phyloP scores from a whole-genome alignment of 345 rosid genomes.

The Rhodamnia argentea region DNA sequence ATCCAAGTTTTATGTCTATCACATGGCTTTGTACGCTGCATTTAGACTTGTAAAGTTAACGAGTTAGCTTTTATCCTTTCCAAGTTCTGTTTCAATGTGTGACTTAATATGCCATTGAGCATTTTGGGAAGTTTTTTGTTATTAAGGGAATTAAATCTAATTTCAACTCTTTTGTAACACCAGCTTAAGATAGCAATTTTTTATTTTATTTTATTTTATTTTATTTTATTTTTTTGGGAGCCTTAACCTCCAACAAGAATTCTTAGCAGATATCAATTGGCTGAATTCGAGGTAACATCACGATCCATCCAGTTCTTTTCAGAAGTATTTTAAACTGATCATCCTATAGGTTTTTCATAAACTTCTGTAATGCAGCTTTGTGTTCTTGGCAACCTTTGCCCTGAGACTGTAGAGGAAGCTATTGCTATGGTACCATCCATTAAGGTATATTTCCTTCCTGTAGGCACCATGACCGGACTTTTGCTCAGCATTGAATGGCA shows the following conservation, averaged over 20 bases:
- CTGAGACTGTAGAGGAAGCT: conserved; percentile 98
- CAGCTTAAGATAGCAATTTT: background rate
- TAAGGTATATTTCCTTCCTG: conserved; percentile 35
- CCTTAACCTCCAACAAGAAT: conserved; percentile 61
- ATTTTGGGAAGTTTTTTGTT: background rate
- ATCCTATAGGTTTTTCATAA: background rate
- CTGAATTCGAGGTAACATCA: conserved; percentile 79
- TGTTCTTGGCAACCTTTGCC: conserved; percentile 96
- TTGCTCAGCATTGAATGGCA: background rate
- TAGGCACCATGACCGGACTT: background rate
- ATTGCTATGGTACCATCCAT: conserved; percentile 96
- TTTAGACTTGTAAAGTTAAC: background rate
- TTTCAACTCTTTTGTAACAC: background rate
- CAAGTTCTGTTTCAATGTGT: background rate
- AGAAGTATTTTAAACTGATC: background rate
- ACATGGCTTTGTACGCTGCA: background rate
- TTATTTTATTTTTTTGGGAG: background rate
- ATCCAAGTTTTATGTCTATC: background rate
- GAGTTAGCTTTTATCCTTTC: background rate
- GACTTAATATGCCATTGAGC: background rate
- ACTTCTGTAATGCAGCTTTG: conserved; percentile 53
- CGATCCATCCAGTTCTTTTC: background rate
- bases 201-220: no score
- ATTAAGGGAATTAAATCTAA: background rate
- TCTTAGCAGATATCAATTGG: conserved; percentile 75